Percentiles rank a stretch among this genome's conserved stretches.
Evolutionary conservation across 1,139 yeast genomes (phyloP).

Genomic region (Debaryomycetaceae sp.): DNA sequence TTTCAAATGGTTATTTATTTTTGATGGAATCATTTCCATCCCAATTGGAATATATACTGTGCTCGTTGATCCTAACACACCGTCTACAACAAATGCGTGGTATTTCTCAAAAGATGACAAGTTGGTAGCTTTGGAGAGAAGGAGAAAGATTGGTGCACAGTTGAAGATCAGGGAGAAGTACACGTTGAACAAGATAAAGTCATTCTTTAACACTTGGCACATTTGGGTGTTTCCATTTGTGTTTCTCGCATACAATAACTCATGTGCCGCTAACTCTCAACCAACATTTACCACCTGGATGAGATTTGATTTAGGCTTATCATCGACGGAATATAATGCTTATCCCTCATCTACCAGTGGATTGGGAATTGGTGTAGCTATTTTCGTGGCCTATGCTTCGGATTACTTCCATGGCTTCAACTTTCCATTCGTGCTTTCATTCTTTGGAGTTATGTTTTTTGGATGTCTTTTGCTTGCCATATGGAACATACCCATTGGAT

Average conservation of each 20-base stretch:
- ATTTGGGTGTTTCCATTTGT: conserved; percentile 44
- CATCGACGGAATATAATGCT: conserved; percentile 41
- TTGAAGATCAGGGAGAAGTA: conserved; percentile 39
- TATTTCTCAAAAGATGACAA: conserved; percentile 32
- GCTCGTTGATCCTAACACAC: conserved; percentile 37
- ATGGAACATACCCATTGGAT: conserved; percentile 45
- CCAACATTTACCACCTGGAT: conserved; percentile 56
- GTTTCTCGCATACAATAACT: conserved; percentile 49
- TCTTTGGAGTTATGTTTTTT: conserved; percentile 32
- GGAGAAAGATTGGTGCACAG: conserved; percentile 45
- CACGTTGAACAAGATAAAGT: conserved; percentile 34
- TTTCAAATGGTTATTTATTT: conserved; percentile 38
- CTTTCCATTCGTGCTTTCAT: conserved; percentile 30
- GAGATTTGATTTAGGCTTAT: conserved; percentile 37
- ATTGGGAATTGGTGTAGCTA: conserved; percentile 38
- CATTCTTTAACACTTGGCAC: conserved; percentile 49
- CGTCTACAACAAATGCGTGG: conserved; percentile 37
- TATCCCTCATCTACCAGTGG: conserved; percentile 49
- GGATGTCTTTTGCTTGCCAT: conserved; percentile 41
- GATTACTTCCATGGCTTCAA: conserved; percentile 47
- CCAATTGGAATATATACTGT: conserved; percentile 35
- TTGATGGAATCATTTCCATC: conserved; percentile 35
- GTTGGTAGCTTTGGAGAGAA: conserved; percentile 34
- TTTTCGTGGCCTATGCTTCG: conserved; percentile 37
- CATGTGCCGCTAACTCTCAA: conserved; percentile 39